A percentile compares a stretch with the other conserved stretches of the same genome.
phyloP scores from a whole-genome alignment of 345 rosid genomes.

The Eucalyptus lansdowneana region DNA sequence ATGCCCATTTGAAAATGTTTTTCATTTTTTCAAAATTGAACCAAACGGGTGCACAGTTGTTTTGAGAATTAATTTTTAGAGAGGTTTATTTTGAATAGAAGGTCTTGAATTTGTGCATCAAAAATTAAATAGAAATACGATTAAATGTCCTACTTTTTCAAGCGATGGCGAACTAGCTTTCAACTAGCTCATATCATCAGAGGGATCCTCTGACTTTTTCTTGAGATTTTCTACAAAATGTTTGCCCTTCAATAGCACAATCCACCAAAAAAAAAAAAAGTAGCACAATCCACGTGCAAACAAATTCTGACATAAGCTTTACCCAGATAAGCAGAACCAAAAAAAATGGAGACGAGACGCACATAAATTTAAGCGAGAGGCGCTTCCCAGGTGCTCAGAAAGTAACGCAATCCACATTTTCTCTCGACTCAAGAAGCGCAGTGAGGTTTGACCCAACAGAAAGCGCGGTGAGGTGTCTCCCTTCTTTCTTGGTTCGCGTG shows the following conservation, averaged over 20 bases:
- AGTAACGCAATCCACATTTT: neutral
- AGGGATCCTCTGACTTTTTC: neutral
- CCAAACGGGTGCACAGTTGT: accelerated
- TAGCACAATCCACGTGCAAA: neutral
- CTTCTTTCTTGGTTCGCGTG: neutral
- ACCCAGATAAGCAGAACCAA: neutral
- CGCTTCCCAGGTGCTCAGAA: neutral
- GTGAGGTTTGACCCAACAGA: neutral
- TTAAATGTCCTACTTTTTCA: neutral
- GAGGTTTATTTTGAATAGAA: neutral
- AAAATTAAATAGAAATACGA: neutral
- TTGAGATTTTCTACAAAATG: neutral
- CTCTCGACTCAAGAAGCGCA: neutral
- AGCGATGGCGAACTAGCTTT: neutral
- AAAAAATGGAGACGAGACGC: neutral
- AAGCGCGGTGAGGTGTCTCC: neutral
- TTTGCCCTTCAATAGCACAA: neutral
- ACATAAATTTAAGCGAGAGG: neutral
- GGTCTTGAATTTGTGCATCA: neutral
- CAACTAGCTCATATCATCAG: neutral
- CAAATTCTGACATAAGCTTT: neutral
- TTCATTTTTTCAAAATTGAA: too few relatives aligned
- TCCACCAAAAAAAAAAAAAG: too few relatives aligned
- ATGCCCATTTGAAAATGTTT: too few relatives aligned
- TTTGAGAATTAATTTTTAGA: neutral